Evolutionary conservation across 2,329 filamentous ascomycete species (phyloP).

Genomic region (Colletotrichum filicis): DNA sequence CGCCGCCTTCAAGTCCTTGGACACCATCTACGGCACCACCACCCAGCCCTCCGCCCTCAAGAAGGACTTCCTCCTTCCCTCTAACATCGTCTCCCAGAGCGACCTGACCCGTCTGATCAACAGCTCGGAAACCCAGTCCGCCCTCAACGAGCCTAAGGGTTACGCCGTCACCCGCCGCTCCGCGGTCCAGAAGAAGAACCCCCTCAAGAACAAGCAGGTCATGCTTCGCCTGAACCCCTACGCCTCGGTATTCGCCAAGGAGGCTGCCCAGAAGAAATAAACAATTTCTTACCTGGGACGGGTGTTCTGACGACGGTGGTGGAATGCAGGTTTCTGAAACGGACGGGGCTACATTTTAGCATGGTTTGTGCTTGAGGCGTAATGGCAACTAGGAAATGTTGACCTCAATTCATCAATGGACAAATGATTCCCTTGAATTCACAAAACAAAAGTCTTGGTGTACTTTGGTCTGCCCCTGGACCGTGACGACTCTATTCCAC

Average conservation of each 20-base stretch:
- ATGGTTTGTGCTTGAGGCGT: conserved; percentile 38
- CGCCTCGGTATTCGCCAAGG: conserved; percentile 88
- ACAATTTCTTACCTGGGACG: not conserved
- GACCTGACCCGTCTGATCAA: conserved; percentile 99
- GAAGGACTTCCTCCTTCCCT: conserved; percentile 98
- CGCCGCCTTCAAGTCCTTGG: conserved; percentile 93
- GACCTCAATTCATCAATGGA: conserved; percentile 39
- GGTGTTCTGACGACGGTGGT: conserved; percentile 27
- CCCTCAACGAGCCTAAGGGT: conserved; percentile 92
- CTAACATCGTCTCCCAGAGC: conserved; percentile 91
- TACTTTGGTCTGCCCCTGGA: conserved; percentile 22
- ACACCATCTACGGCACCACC: conserved; percentile 96
- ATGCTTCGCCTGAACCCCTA: conserved; percentile 99
- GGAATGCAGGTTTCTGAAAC: conserved; percentile 32
- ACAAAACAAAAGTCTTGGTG: conserved; percentile 2
- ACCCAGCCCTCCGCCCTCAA: conserved; percentile 90
- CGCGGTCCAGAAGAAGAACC: conserved; percentile 99
- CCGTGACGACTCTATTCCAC: conserved; percentile 29
- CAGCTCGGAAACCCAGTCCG: conserved; percentile 97
- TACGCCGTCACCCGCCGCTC: conserved; percentile 89
- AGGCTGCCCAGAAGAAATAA: conserved; percentile 63
- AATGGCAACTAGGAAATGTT: conserved; percentile 38
- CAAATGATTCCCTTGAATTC: conserved; percentile 37
- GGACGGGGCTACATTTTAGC: conserved; percentile 37
- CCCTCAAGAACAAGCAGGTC: conserved; percentile 98